These are phyloP conservation scores for Tubosaeta sp. DNA, from an alignment of 768 basidiomycete genomes.

Conservation along the genomic window DNA sequence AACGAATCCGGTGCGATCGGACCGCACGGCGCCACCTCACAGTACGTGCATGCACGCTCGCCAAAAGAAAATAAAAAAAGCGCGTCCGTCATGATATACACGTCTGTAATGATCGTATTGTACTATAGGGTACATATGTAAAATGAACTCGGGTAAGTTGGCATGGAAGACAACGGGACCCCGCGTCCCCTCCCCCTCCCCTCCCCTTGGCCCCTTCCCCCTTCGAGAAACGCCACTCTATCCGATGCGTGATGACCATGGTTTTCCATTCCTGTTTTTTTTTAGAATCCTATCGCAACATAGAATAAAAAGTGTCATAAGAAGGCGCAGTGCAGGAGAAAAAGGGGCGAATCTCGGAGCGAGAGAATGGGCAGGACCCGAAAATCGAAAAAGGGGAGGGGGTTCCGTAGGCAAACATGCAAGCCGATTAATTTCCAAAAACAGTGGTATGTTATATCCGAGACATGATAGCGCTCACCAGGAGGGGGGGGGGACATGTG, in stretches of 20 bases:
- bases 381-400: background rate
- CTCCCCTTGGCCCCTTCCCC: background rate
- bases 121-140: background rate
- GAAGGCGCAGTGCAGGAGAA: background rate
- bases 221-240: background rate
- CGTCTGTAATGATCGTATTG: background rate
- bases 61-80: no score
- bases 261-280: background rate
- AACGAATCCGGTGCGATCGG: no score
- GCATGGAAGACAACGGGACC: background rate
- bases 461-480: conserved; percentile 11
- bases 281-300: conserved; percentile 18
- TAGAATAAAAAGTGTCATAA: background rate
- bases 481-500: background rate
- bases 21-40: no score
- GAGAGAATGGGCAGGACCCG: background rate
- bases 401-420: background rate
- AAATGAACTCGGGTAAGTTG: background rate
- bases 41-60: no score
- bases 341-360: background rate
- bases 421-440: conserved; percentile 5
- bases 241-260: background rate
- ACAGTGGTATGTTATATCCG: background rate
- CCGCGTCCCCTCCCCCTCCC: background rate
- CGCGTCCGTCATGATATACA: background rate